Percentiles rank a stretch among this genome's conserved stretches.
phyloP scores from a whole-genome alignment of 2,329 filamentous ascomycete species.

The Beauveria caledonica region DNA sequence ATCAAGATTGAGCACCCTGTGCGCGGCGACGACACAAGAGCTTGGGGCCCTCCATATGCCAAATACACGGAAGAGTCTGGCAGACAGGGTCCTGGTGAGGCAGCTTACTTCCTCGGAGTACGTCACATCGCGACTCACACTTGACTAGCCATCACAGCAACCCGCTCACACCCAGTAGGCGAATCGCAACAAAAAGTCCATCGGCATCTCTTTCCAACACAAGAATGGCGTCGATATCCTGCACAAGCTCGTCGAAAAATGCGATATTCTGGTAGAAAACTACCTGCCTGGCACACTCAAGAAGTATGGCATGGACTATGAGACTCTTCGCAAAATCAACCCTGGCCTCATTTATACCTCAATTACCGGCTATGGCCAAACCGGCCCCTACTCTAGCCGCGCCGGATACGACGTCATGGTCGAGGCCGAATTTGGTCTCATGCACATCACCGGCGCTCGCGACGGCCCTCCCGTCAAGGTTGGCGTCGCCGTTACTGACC shows the following conservation, averaged over 20 bases:
- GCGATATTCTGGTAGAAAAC: constrained; percentile 93
- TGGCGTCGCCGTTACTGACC: constrained; percentile 90
- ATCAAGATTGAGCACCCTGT: constrained; percentile 96
- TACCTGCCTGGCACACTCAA: constrained; percentile 84
- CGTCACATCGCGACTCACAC: constrained; percentile 10
- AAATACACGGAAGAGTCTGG: constrained; percentile 56
- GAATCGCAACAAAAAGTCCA: constrained; percentile 94
- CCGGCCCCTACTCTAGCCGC: constrained; percentile 76
- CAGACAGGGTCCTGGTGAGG: constrained; percentile 70
- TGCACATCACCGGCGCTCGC: constrained; percentile 91
- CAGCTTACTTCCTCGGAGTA: constrained; percentile 89
- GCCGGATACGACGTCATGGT: constrained; percentile 99
- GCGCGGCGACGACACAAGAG: constrained; percentile 85
- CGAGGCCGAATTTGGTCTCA: constrained; percentile 93
- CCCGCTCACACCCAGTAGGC: constrained; percentile 45
- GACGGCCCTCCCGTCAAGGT: constrained; percentile 94
- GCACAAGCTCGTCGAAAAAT: constrained; percentile 73
- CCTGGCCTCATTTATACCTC: constrained; percentile 86
- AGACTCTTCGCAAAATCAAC: constrained; percentile 71
- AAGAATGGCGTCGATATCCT: constrained; percentile 76
- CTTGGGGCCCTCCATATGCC: constrained; percentile 94
- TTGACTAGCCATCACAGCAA: neutral
- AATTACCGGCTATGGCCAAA: constrained; percentile 95
- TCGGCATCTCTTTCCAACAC: constrained; percentile 86
- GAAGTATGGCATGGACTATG: constrained; percentile 88